Base-by-base conservation (phyloP, 345 rosid genomes). In the Pugionium dolabratum region DNA sequence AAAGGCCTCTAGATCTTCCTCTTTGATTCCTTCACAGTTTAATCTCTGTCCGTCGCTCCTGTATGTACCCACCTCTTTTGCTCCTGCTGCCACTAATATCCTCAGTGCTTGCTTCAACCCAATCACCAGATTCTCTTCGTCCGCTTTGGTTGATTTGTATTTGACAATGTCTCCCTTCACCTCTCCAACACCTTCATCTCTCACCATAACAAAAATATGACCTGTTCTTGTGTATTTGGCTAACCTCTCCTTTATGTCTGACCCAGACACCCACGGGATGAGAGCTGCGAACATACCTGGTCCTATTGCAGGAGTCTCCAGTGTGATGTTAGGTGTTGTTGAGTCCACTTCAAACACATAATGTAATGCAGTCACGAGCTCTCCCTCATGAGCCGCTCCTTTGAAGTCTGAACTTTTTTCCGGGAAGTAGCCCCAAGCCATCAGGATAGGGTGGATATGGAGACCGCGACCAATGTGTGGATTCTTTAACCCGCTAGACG, bases 61-160 rank as follows among this genome's bases (percentile, higher is more conserved):
- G 10, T 80, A 64, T 1, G 90, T 87, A 36, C 96, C 98, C 6
- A 89, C 92, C 62, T 91, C 96, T 1, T 60, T 76, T 2, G 98
- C 95, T 39, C 95, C 96, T 10, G 96, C 98, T 0, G 81, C 95
- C 3, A 82, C 77, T 57, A 92, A 52, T 46, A 87, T 83, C 79
- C 86, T 78, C 34, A 85, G 47, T 28, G 84, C 84, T 64, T 58
- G 87, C 71, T 82, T 81, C 64, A 92, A 34, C 55, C 95, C 98
- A 0, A 47, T 44, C 11, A 31, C 66, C 1, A 89, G 90, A 64
- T 84, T 89, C 46, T 89, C 90, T 64, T 79, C 79, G 52, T 92
- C 96, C 0, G 25, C n/a, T 63, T 64, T 72, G 41, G 71, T 59
- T 47, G 70, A 47, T 44, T 48, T 73, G 67, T 89, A 79, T 57